Base-by-base conservation (phyloP, 1,284 basidiomycete genomes). In the Melanopsichium pennsylvanicum region DNA sequence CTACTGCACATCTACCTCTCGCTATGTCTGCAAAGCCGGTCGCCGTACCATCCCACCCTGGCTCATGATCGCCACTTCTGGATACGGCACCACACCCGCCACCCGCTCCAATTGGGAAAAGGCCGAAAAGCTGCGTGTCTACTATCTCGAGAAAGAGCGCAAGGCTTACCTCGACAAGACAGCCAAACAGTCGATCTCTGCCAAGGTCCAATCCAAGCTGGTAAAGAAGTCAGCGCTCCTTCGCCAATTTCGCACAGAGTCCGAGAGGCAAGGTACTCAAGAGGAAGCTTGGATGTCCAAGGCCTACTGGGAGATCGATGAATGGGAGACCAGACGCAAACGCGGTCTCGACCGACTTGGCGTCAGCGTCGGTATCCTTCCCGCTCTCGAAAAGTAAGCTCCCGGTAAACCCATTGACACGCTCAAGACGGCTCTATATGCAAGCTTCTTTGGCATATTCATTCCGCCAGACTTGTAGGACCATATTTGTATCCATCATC, bases 1-100 rank as follows among this genome's bases (percentile, higher is more conserved):
- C 12, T 74, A 72, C 52, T 71, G 68, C 47, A 75, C 71, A n/a
- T 50, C 63, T 6, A 54, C 69, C 22, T 69, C 63, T 4, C 60
- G 75, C 22, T 75, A 75, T 49, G 72, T 72, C 48, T 62, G 60
- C 56, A 76, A 76, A 40, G 40, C 63, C 2, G 48, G 52, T 19
- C 58, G 75, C 9, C 58, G 63, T 12, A 76, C 75, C 31, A 74
- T 76, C 35, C 75, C 75, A 11, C 73, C 75, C 1, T 76, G 75
- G 75, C 57, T 76, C 29, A 26, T 66, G 18, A 40, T 76, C 29
- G 72, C 70, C 5, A 74, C 72, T 16, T 63, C 58, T 6, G 75
- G 75, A 33, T 76, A 71, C 45, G 73, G 73, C 6, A 62, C 55
- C 16, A 52, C 29, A 4, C 46, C 69, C 0, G 16, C 36, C 3